Conservation (phyloP, 768 basidiomycete species). For the Lentinula sp. region DNA sequence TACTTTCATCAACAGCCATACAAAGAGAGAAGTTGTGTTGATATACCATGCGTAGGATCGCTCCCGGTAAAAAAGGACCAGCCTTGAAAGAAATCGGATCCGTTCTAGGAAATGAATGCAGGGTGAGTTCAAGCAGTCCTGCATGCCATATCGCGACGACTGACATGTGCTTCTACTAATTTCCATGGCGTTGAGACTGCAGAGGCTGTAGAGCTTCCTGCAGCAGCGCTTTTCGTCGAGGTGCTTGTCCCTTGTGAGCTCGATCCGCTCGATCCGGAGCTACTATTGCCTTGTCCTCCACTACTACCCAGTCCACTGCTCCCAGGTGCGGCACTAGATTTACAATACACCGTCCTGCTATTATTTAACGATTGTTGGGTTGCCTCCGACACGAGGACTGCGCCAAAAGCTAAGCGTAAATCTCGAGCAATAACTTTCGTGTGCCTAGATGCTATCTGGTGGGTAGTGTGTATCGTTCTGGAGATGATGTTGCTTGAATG, state of each 20-base stretch:
- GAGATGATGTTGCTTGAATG: slow-evolving; percentile 24
- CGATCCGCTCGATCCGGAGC: slow-evolving; percentile 16
- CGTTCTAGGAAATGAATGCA: slow-evolving; percentile 33
- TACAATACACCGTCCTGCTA: slow-evolving; percentile 39
- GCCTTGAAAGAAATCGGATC: slow-evolving; percentile 72
- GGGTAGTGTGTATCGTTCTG: slow-evolving; percentile 40
- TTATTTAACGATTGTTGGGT: background rate
- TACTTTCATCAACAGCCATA: background rate
- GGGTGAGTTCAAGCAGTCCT: background rate
- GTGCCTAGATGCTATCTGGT: slow-evolving; percentile 48
- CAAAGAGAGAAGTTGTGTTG: slow-evolving; percentile 10
- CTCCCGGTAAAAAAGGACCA: slow-evolving; percentile 65
- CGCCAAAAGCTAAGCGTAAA: slow-evolving; percentile 58
- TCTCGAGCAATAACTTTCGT: slow-evolving; percentile 63
- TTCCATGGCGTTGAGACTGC: slow-evolving; percentile 49
- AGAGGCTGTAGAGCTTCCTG: slow-evolving; percentile 15
- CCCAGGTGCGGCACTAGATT: slow-evolving; percentile 19
- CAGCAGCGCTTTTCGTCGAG: slow-evolving; percentile 4
- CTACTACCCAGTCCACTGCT: slow-evolving; percentile 9
- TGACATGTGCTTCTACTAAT: slow-evolving; percentile 51
- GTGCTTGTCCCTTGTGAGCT: slow-evolving; percentile 15
- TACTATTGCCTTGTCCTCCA: slow-evolving; percentile 12
- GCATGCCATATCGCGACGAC: slow-evolving; percentile 14
- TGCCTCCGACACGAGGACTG: slow-evolving; percentile 34
- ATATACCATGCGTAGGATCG: slow-evolving; percentile 72